Evolutionary conservation across 1,284 basidiomycete species (phyloP), one percentile per base, ranked within the genome.

Genomic region (Caloboletus firmus): DNA sequence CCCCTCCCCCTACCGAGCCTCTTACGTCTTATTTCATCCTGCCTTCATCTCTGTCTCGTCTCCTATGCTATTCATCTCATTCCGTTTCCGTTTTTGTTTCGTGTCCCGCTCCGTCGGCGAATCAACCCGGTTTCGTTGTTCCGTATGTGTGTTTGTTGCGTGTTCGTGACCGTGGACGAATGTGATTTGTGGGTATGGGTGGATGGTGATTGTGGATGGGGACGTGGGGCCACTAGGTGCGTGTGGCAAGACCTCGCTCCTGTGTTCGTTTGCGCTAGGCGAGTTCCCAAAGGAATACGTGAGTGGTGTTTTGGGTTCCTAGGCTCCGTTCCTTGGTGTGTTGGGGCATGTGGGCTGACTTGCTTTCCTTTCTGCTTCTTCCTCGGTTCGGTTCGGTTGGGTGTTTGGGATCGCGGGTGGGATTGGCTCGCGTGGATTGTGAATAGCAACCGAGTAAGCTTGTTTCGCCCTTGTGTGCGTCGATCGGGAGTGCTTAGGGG

Each of bases 211-310:
- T 43, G 22, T 18, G 31, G 37, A 34, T n/a, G 40, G 13, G 13
- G 20, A 24, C 26, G 32, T 24, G 26, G 10, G 24, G 28, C 11
- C 15, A 3, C 40, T 60, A 89, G 88, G 89, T 77, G 89, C 89
- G 62, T 91, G 89, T 65, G 89, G 89, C 64, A 91, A 92, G 79
- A 92, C 91, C 24, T 91, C 88, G 41, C 75, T 94, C 45, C 74
- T 94, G 37, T 91, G 87, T 67, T 91, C 93, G 22, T 98, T 98
- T 73, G 93, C 94, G 6, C 84, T 98, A 37, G 96, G 96, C 57
- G 92, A 98, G 75, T 98, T 99, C 67, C 96, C 95, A 42, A 93
- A 94, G 74, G 91, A 93, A 86, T 97, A 98, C 71, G 95, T 92
- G 70, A 65, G 87, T 55, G 34, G 37, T 18, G 11, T 46, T 46